phyloP scores from a whole-genome alignment of 805 yeast genomes.

The Nakazawaea holstii region DNA sequence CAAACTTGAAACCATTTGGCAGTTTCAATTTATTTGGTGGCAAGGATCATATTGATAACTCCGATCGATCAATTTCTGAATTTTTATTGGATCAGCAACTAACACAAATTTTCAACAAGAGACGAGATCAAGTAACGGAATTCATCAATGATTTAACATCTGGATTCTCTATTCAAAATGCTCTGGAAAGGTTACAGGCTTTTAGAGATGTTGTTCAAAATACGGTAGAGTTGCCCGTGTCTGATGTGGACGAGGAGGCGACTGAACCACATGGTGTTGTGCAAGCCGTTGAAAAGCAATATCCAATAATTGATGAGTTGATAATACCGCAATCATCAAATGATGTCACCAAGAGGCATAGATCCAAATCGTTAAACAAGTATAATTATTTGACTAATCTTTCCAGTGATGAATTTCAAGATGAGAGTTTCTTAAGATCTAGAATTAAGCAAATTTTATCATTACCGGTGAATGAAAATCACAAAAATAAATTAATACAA shows the following conservation, averaged over 20 bases:
- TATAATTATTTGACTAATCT: conserved; percentile 25
- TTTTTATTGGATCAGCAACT: conserved; percentile 4
- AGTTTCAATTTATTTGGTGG: conserved; percentile 12
- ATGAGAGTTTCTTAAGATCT: conserved; percentile 34
- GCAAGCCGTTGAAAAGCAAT: conserved; percentile 29
- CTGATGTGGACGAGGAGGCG: conserved; percentile 29
- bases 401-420: conserved; percentile 27
- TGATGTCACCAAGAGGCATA: conserved; percentile 11
- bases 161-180: conserved; percentile 45
- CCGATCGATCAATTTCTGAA: background rate
- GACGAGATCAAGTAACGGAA: conserved; percentile 34
- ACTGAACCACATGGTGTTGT: conserved; percentile 41
- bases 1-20: conserved; percentile 19
- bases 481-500: conserved; percentile 50
- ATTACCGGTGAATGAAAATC: conserved; percentile 31
- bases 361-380: conserved; percentile 12
- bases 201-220: conserved; percentile 38
- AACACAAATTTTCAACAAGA: conserved; percentile 15
- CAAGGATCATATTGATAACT: background rate
- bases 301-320: conserved; percentile 32
- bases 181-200: conserved; percentile 47
- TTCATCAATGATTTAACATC: conserved; percentile 32
- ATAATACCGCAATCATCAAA: conserved; percentile 30
- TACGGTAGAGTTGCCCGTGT: conserved; percentile 44
- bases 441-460: conserved; percentile 44